phyloP scores from a whole-genome alignment of 108 stramenopile genomes.

The Schizochytrium sp. region DNA sequence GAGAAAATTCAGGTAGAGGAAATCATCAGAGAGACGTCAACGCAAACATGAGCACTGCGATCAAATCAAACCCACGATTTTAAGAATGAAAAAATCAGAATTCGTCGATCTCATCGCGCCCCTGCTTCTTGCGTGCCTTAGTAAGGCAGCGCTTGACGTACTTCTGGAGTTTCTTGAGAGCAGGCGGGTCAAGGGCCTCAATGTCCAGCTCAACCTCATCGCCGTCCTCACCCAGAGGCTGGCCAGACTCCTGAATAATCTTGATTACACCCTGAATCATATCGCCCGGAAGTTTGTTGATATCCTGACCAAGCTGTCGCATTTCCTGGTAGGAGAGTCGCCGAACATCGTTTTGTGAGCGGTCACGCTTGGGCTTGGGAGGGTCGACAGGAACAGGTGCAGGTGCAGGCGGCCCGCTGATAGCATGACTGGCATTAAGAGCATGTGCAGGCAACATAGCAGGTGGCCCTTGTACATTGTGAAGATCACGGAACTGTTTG shows the following conservation, averaged over 20 bases:
- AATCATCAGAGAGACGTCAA: too few species aligned
- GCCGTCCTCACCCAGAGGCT: slow-evolving; percentile 24
- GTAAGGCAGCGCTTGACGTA: slow-evolving; percentile 54
- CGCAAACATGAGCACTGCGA: too few species aligned
- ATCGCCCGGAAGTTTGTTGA: slow-evolving; percentile 47
- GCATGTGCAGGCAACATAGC: slow-evolving; percentile 7
- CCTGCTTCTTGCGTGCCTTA: slow-evolving; percentile 57
- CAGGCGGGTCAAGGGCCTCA: slow-evolving; percentile 58
- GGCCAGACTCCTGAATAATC: slow-evolving; percentile 55
- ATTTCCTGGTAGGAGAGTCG: slow-evolving; percentile 47
- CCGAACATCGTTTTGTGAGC: slow-evolving; percentile 10
- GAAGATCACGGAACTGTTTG: neutral
- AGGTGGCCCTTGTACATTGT: neutral
- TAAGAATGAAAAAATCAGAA: neutral
- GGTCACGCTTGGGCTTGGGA: neutral
- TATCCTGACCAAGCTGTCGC: slow-evolving; percentile 52
- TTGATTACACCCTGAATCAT: slow-evolving; percentile 59
- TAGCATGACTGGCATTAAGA: neutral
- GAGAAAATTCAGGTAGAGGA: too few species aligned
- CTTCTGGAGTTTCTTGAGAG: slow-evolving; percentile 48
- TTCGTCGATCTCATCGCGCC: slow-evolving; percentile 20
- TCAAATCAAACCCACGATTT: neutral
- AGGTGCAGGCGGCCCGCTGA: slow-evolving; percentile 22
- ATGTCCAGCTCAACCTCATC: slow-evolving; percentile 56
- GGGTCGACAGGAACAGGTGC: slow-evolving; percentile 38